Base-by-base conservation (phyloP, 495 filamentous ascomycete genomes). In the Penicillium pancosmium region DNA sequence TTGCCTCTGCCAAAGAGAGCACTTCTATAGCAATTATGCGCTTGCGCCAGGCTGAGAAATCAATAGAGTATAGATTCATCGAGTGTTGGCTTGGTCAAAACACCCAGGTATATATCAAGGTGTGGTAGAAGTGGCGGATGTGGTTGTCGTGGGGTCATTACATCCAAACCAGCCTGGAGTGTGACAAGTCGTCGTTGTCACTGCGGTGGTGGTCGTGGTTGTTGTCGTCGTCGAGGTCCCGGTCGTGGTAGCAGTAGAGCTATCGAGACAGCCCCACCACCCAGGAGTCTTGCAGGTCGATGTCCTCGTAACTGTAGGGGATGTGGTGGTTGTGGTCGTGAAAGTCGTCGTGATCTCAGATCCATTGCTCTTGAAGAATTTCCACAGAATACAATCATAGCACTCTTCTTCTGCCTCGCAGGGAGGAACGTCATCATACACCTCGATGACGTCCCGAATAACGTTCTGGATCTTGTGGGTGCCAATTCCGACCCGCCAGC, bases 361-460 rank as follows among this genome's bases (percentile, higher is more conserved):
- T 13, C 87, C 88, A 66, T 98, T 97, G 65, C 92, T 95, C 62
- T 87, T 86, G 64, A 91, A 93, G 76, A 90, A 97, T 68, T 97
- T 96, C 94, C 94, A 98, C 41, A 87, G 85, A 62, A 85, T 89
- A 63, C 94, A 98, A 68, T 98, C 94, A 51, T 87, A 82, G 73
- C 94, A 98, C 55, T 96, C 91, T 11, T 76, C 73, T 59, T 86
- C 82, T 4, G 86, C 78, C 0, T 85, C 86, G 71, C 94, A 98
- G 58, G 84, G 73, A 1, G 94, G 87, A 2, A 93, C 89, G 10
- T 79, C 75, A 52, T 92, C 88, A 57, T 97, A 98, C 59, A 82
- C 84, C 66, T 88, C 80, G 52, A 97, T 81, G 7, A 98, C 91
- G 70, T 97, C 89, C 21, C 81, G 78, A 60, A 98, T 96, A 38